phyloP scores from a whole-genome alignment of 2,329 filamentous ascomycete genomes.

The Diaporthe sp. region DNA sequence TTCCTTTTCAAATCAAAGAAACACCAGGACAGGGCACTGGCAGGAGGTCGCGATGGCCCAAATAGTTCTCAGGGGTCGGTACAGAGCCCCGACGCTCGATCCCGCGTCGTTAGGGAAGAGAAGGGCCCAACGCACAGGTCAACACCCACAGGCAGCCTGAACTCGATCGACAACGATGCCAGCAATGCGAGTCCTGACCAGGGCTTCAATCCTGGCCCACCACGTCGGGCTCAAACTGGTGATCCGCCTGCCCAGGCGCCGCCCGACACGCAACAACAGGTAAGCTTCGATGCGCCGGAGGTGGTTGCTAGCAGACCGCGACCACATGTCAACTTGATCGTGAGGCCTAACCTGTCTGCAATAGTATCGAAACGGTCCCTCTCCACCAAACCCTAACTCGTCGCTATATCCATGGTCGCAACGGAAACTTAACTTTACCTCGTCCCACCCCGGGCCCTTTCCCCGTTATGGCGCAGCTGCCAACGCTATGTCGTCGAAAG shows the following conservation, averaged over 20 bases:
- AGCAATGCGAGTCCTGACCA: constrained; percentile 76
- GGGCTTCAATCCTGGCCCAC: constrained; percentile 61
- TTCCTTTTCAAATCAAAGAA: constrained; percentile 90
- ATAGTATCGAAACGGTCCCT: constrained; percentile 70
- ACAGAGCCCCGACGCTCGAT: constrained; percentile 63
- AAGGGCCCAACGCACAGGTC: constrained; percentile 70
- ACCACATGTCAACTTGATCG: background rate
- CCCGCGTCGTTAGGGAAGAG: constrained; percentile 67
- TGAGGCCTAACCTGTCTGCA: constrained; percentile 39
- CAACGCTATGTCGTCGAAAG: constrained; percentile 92
- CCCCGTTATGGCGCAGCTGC: constrained; percentile 97
- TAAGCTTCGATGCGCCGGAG: constrained; percentile 49
- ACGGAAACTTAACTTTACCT: constrained; percentile 86
- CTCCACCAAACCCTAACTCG: constrained; percentile 72
- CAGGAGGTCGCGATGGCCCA: constrained; percentile 66
- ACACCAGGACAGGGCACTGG: constrained; percentile 73
- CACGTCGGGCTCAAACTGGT: constrained; percentile 52
- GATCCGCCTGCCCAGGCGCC: constrained; percentile 65
- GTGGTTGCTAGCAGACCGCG: background rate
- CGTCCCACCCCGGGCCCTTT: constrained; percentile 87
- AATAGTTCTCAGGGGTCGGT: constrained; percentile 63
- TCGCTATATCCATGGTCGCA: constrained; percentile 98
- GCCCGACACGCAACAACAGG: constrained; percentile 51
- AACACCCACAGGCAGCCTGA: constrained; percentile 83
- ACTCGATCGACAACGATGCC: constrained; percentile 75